phyloP scores from a whole-genome alignment of 768 basidiomycete genomes.

The Kwoniella europaea region DNA sequence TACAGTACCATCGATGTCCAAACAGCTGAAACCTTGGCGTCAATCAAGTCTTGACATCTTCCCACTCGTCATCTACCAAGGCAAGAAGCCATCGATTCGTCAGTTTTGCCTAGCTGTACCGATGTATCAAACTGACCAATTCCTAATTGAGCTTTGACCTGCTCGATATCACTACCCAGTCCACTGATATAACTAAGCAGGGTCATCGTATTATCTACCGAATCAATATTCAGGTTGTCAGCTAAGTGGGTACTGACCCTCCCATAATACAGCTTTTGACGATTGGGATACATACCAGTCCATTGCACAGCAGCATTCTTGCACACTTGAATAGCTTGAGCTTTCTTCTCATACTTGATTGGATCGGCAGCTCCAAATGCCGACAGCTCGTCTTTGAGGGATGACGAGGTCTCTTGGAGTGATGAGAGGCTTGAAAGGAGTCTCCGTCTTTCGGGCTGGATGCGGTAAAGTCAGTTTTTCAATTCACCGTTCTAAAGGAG shows the following conservation, averaged over 20 bases:
- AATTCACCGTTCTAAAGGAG: not conserved
- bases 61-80: conserved; percentile 38
- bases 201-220: conserved; percentile 41
- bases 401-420: conserved; percentile 63
- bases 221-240: not conserved
- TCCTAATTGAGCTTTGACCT: conserved; percentile 29
- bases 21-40: no score
- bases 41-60: conserved; percentile 32
- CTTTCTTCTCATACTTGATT: conserved; percentile 75
- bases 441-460: conserved; percentile 66
- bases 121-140: conserved; percentile 32
- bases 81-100: no score
- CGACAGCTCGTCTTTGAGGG: conserved; percentile 71
- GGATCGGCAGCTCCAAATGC: conserved; percentile 87
- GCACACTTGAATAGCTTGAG: conserved; percentile 72
- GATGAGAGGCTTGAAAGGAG: conserved; percentile 64
- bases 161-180: conserved; percentile 23
- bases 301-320: conserved; percentile 83
- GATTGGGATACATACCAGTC: conserved; percentile 71
- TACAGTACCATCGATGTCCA: no score
- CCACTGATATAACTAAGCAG: conserved; percentile 29
- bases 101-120: no score
- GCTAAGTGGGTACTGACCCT: not conserved
- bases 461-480: no score
- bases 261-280: no score